Conservation (phyloP, 495 filamentous ascomycete species). For the Melanomma pulvis-pyrius region DNA sequence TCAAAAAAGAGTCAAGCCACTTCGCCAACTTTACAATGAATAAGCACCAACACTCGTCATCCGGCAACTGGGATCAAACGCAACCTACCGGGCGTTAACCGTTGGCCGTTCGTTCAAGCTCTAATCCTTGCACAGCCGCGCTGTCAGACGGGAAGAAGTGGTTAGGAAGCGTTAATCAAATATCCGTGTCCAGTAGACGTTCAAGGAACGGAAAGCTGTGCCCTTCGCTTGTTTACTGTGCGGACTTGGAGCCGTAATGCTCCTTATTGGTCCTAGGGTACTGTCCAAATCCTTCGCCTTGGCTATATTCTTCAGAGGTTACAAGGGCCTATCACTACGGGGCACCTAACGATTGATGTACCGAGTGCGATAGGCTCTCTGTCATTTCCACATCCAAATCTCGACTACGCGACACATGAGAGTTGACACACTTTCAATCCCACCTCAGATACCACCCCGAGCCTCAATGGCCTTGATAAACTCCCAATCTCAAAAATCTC, state of each 20-base stretch:
- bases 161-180: not conserved
- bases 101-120: not conserved
- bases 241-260: not conserved
- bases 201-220: not conserved
- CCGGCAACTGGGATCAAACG: not conserved
- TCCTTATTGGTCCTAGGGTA: not conserved
- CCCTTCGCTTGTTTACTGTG: not conserved
- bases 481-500: no score
- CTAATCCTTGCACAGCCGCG: not conserved
- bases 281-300: not conserved
- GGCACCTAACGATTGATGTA: not conserved
- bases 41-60: not conserved
- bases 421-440: no score
- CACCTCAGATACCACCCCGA: no score
- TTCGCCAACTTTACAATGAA: not conserved
- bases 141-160: not conserved
- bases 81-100: not conserved
- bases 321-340: not conserved
- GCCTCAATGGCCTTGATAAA: no score
- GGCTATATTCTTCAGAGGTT: not conserved
- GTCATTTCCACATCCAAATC: not conserved
- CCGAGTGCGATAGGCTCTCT: not conserved
- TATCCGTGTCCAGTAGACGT: not conserved
- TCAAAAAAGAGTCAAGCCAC: not conserved
- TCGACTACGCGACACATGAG: not conserved